Evolutionary conservation across 2,329 filamentous ascomycete species (phyloP).

Genomic region (Periconia macrospinosa): DNA sequence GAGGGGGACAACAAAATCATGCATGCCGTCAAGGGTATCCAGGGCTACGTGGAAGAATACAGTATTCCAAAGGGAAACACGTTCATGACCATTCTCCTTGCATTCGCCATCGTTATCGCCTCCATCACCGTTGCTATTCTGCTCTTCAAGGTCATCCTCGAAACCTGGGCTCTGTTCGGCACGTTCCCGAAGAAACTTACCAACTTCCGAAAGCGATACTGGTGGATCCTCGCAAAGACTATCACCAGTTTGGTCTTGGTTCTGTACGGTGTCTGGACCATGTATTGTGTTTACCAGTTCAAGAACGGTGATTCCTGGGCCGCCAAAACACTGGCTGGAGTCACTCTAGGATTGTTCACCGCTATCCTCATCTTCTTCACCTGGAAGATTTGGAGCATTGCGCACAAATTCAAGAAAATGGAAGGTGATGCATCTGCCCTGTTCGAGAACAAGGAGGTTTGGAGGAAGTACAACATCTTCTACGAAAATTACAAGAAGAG

Average conservation of each 20-base stretch:
- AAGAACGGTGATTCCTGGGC: constrained; percentile 93
- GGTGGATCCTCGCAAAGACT: constrained; percentile 85
- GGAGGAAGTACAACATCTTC: constrained; percentile 96
- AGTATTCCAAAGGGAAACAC: constrained; percentile 86
- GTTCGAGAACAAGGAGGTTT: constrained; percentile 86
- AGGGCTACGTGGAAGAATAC: constrained; percentile 80
- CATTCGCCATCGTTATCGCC: constrained; percentile 85
- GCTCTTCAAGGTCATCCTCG: constrained; percentile 86
- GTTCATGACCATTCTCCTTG: constrained; percentile 91
- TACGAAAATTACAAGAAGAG: constrained; percentile 94
- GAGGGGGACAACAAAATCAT: constrained; percentile 49
- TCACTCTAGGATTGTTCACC: constrained; percentile 82
- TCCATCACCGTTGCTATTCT: constrained; percentile 83
- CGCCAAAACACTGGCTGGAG: constrained; percentile 77
- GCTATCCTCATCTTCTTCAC: constrained; percentile 79
- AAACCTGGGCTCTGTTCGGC: constrained; percentile 87
- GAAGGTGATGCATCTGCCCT: constrained; percentile 74
- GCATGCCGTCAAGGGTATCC: constrained; percentile 70
- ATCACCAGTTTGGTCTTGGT: constrained; percentile 89
- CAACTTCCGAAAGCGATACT: constrained; percentile 93
- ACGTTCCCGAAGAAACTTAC: constrained; percentile 78
- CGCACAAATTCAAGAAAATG: constrained; percentile 69
- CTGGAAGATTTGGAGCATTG: constrained; percentile 78
- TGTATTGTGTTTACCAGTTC: constrained; percentile 97
- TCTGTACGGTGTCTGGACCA: constrained; percentile 90